Percentiles rank a stretch among this genome's conserved stretches.
Conservation (phyloP, 1,139 yeast species). For the Protomyces pachydermus region DNA sequence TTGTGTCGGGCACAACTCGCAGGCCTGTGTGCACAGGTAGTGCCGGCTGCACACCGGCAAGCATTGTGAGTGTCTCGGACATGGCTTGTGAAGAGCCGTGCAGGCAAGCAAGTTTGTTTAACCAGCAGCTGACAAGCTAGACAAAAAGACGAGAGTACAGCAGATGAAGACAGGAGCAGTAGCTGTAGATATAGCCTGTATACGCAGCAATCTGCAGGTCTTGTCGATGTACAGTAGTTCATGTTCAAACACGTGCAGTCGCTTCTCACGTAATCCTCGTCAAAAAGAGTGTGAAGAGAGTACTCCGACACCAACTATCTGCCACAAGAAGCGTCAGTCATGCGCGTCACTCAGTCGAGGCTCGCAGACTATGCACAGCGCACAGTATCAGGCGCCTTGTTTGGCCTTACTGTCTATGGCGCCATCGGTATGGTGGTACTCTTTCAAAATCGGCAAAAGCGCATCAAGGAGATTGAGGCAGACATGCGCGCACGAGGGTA, state of each 20-base stretch:
- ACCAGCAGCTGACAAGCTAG: too few species aligned
- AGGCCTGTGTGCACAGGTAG: not conserved
- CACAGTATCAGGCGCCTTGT: conserved; percentile 20
- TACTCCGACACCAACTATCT: not conserved
- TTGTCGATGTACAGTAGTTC: too few species aligned
- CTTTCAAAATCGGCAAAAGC: conserved; percentile 19
- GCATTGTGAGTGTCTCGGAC: not conserved
- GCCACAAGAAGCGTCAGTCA: not conserved
- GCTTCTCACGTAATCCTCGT: not conserved
- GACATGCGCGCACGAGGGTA: conserved; percentile 23
- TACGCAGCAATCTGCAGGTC: too few species aligned
- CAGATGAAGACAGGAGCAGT: too few species aligned
- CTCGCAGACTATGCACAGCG: conserved; percentile 24
- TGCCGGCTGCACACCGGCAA: not conserved
- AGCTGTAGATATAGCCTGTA: too few species aligned
- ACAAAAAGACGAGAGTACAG: too few species aligned
- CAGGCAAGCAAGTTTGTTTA: too few species aligned
- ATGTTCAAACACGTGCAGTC: too few species aligned
- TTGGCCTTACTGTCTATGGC: conserved; percentile 19
- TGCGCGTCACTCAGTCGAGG: conserved; percentile 19
- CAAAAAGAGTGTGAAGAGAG: not conserved
- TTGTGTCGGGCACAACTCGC: not conserved
- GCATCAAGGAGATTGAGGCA: conserved; percentile 17
- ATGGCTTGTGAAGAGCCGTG: not conserved
- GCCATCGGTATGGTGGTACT: conserved; percentile 23